Conservation (phyloP, 805 yeast genomes). For the Wickerhamomyces chaumierensis region DNA sequence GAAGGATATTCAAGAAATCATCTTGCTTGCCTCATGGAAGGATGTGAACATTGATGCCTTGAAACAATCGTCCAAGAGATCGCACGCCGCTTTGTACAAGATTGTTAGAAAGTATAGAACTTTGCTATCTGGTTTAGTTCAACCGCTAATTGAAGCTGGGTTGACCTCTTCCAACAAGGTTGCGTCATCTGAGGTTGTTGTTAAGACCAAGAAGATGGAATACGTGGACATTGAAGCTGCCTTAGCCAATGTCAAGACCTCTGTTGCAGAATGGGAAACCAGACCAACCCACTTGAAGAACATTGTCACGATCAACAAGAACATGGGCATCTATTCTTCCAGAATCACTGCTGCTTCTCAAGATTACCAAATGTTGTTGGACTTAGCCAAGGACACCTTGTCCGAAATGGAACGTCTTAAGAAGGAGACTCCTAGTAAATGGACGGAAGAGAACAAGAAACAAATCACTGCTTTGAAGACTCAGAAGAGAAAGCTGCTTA, state of each 20-base stretch:
- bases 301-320: slow-evolving; percentile 35
- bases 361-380: slow-evolving; percentile 37
- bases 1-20: slow-evolving; percentile 76
- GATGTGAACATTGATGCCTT: slow-evolving; percentile 90
- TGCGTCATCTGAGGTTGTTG: slow-evolving; percentile 1
- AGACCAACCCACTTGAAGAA: slow-evolving; percentile 51
- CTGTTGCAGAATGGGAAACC: slow-evolving; percentile 35
- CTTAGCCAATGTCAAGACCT: slow-evolving; percentile 1
- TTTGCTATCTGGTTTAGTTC: slow-evolving; percentile 39
- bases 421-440: slow-evolving; percentile 65
- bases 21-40: slow-evolving; percentile 90
- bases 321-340: slow-evolving; percentile 40
- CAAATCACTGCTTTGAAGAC: slow-evolving; percentile 57
- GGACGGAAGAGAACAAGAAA: slow-evolving; percentile 68
- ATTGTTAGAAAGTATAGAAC: slow-evolving; percentile 72
- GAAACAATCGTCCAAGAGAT: slow-evolving; percentile 84
- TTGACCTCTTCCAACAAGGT: slow-evolving; percentile 20
- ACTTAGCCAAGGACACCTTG: slow-evolving; percentile 41
- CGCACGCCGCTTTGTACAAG: slow-evolving; percentile 79
- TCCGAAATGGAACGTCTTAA: slow-evolving; percentile 51
- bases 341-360: slow-evolving; percentile 19
- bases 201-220: slow-evolving; percentile 4
- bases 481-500: slow-evolving; percentile 70
- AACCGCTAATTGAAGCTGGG: slow-evolving; percentile 50
- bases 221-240: slow-evolving; percentile 6